Evolutionary conservation across 148 eudicot species (phyloP), one percentile per base, ranked within the genome.

Genomic region (Rhododendron henanense): DNA sequence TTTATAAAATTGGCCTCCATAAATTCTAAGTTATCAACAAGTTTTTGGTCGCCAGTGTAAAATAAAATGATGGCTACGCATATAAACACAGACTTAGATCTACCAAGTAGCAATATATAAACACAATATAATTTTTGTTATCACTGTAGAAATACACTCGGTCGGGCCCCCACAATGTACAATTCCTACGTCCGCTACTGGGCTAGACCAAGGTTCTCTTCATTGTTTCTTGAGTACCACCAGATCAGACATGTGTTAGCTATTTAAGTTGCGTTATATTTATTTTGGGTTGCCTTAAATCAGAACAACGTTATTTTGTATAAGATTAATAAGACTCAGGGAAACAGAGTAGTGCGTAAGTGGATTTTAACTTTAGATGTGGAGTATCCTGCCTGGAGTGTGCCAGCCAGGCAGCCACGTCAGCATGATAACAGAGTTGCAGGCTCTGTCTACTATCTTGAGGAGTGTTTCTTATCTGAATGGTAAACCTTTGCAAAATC

Each of bases 371-470:
- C 4, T 7, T 11, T n/a, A 25, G 61, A 47, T 79, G 8, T 50
- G 7, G 21, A 79, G 35, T n/a, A 48, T 79, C 57, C 35, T 79
- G 21, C 39, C 61, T 48, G 5, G 21, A 11, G 82, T 48, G 59
- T 5, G 28, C 37, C 75, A 69, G 59, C 55, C 82, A 48, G 50
- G 82, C 35, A 69, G 82, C 82, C 82, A 79, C 28, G 82, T 48
- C 37, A 79, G 28, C 59, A 48, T 3, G 57, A 79, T 33, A 45
- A 78, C 81, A 47, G 28, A 21, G n/a, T 45, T n/a, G 55, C 81
- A 78, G 15, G 81, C 23, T 25, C 25, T 8, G 28, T 23, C 65
- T n/a, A 65, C 71, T 65, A 19, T 65, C 71, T n/a, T 65, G 71
- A 65, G 31, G 45, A 65, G 71, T 65, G 31, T 65, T 23, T 8